phyloP scores from a whole-genome alignment of 805 yeast genomes.

The Wickerhamomyces ciferrii region DNA sequence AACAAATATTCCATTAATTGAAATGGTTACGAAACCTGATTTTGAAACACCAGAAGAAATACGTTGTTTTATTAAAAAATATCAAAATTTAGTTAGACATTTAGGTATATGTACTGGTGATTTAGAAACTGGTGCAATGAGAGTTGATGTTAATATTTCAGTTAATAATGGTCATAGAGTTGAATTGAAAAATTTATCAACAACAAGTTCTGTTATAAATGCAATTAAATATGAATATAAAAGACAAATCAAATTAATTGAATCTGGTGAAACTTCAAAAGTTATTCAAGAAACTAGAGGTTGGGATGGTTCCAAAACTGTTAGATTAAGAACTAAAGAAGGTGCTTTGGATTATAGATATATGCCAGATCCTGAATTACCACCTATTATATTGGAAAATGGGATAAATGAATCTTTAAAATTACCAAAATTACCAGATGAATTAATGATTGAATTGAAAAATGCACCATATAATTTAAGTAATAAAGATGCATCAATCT shows the following conservation, averaged over 20 bases:
- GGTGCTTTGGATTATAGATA: slow-evolving; percentile 83
- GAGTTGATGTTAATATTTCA: slow-evolving; percentile 93
- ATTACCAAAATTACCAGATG: slow-evolving; percentile 63
- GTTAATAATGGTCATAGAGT: slow-evolving; percentile 68
- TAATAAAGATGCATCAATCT: slow-evolving; percentile 69
- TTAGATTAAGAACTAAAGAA: slow-evolving; percentile 70
- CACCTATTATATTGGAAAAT: slow-evolving; percentile 43
- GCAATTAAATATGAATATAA: slow-evolving; percentile 72
- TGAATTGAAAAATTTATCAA: slow-evolving; percentile 86
- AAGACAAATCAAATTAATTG: slow-evolving; percentile 55
- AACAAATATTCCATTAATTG: slow-evolving; percentile 81
- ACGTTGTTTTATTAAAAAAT: slow-evolving; percentile 73
- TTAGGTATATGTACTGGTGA: slow-evolving; percentile 82
- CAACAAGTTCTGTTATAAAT: slow-evolving; percentile 69
- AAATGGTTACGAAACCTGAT: slow-evolving; percentile 89
- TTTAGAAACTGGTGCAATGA: slow-evolving; percentile 88
- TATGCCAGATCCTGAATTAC: slow-evolving; percentile 91
- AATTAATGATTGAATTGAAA: slow-evolving; percentile 39
- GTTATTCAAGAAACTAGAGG: slow-evolving; percentile 70
- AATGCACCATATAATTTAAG: slow-evolving; percentile 48
- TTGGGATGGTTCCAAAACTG: slow-evolving; percentile 79
- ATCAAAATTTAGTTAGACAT: slow-evolving; percentile 64
- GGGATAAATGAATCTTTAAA: slow-evolving; percentile 37
- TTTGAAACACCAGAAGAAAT: slow-evolving; percentile 64
- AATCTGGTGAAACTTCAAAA: slow-evolving; percentile 32